Percentiles rank a stretch among this genome's conserved stretches.
phyloP scores from a whole-genome alignment of 2,329 filamentous ascomycete genomes.

The Arthrinium phaeospermum region DNA sequence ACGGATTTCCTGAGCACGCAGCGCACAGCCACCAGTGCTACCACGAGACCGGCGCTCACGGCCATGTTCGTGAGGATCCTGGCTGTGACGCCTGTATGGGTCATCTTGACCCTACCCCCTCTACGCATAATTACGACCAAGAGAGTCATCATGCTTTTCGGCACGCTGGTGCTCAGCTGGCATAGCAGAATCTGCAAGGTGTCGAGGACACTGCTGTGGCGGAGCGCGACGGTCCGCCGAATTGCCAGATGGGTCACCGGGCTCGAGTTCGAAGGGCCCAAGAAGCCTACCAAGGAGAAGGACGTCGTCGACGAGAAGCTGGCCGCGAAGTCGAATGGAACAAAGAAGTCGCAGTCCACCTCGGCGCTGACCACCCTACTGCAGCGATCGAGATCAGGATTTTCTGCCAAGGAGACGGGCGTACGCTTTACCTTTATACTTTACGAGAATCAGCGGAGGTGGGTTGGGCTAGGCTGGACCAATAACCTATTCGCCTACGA shows the following conservation, averaged over 20 bases:
- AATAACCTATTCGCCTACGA: conserved; percentile 90
- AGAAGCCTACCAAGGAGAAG: conserved; percentile 37
- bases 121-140: conserved; percentile 85
- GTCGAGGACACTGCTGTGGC: conserved; percentile 86
- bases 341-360: conserved; percentile 41
- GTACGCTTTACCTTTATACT: conserved; percentile 96
- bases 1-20: conserved; percentile 95
- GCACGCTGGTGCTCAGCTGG: conserved; percentile 88
- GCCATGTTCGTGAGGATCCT: conserved; percentile 89
- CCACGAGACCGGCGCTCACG: conserved; percentile 86
- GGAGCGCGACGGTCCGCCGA: conserved; percentile 76
- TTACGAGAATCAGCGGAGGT: conserved; percentile 94
- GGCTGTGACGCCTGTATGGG: conserved; percentile 87
- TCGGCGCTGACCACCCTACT: conserved; percentile 41
- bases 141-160: conserved; percentile 81
- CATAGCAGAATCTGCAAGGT: conserved; percentile 88
- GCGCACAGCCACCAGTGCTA: conserved; percentile 86
- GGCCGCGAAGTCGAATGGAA: conserved; percentile 37
- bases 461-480: conserved; percentile 96
- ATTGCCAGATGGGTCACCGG: conserved; percentile 79
- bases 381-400: conserved; percentile 39
- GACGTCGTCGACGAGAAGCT: conserved; percentile 37
- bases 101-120: conserved; percentile 80
- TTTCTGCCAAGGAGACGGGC: conserved; percentile 68
- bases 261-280: conserved; percentile 68